These are phyloP conservation scores for Pythium coloratum DNA, from an alignment of 352 stramenopile genomes.

Conservation along the genomic window DNA sequence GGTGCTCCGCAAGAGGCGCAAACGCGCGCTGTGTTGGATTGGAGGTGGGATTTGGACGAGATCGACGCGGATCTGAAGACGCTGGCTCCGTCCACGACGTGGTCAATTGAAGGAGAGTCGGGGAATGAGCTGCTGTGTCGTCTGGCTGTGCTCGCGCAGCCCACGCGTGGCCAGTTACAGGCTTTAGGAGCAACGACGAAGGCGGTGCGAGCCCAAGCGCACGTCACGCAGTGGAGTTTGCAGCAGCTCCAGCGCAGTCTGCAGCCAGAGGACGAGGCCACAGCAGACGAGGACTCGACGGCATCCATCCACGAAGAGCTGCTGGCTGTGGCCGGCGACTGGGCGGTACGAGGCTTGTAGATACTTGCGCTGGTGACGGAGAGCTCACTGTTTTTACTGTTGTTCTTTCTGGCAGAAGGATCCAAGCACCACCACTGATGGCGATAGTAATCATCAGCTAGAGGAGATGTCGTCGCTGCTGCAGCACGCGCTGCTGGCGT, in stretches of 20 bases:
- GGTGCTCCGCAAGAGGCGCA: neutral
- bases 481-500: constrained; percentile 36
- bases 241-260: constrained; percentile 33
- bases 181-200: constrained; percentile 16
- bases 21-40: constrained; percentile 18
- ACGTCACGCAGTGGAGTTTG: constrained; percentile 45
- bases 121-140: constrained; percentile 5
- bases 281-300: neutral
- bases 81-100: constrained; percentile 10
- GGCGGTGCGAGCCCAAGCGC: constrained; percentile 36
- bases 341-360: neutral
- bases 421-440: neutral
- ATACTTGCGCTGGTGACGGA: neutral
- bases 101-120: constrained; percentile 1
- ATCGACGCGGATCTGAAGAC: constrained; percentile 31
- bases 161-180: neutral
- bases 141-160: constrained; percentile 18
- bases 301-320: constrained; percentile 25
- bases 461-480: constrained; percentile 45
- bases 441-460: constrained; percentile 23
- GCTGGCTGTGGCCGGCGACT: constrained; percentile 25
- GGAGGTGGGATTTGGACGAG: constrained; percentile 39
- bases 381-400: neutral
- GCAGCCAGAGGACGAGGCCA: neutral
- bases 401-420: neutral